phyloP scores from a whole-genome alignment of 352 stramenopile genomes.

The Pythium pyrilobum region DNA sequence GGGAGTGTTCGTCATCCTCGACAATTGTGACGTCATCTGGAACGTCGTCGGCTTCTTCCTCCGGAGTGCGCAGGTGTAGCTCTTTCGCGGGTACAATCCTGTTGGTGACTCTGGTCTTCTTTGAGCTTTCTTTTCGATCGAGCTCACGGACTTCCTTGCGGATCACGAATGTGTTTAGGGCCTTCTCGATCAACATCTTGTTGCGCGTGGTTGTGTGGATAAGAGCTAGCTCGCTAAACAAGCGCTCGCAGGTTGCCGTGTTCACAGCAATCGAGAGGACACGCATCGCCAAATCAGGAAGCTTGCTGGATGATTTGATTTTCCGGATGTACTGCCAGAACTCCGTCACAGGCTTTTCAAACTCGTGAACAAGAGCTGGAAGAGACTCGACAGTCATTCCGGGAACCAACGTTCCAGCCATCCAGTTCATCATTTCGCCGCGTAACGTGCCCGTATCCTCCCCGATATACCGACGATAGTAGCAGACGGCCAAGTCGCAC shows the following conservation, averaged over 20 bases:
- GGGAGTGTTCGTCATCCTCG: too few relatives aligned
- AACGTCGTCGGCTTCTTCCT: too few relatives aligned
- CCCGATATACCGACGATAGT: not conserved
- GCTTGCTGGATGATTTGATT: not conserved
- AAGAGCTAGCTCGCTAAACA: slow-evolving; percentile 19
- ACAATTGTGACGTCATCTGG: too few relatives aligned
- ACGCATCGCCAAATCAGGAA: slow-evolving; percentile 9
- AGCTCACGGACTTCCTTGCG: not conserved
- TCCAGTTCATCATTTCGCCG: not conserved
- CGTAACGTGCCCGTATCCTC: not conserved
- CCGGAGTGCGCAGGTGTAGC: too few relatives aligned
- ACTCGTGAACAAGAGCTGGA: too few relatives aligned
- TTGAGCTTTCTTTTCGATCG: not conserved
- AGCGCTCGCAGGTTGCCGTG: slow-evolving; percentile 21
- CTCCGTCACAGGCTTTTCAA: not conserved
- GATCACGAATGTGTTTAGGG: not conserved
- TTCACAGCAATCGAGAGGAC: slow-evolving; percentile 23
- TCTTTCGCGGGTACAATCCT: too few relatives aligned
- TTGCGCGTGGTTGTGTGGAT: slow-evolving; percentile 7
- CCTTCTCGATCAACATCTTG: not conserved
- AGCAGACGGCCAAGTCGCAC: slow-evolving; percentile 1
- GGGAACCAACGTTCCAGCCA: not conserved
- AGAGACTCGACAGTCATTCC: too few relatives aligned
- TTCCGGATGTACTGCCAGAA: not conserved
- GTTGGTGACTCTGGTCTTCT: too few relatives aligned